These are phyloP conservation scores for Colletotrichum simmondsii DNA, from an alignment of 2,329 filamentous ascomycete genomes.

Conservation along the genomic window DNA sequence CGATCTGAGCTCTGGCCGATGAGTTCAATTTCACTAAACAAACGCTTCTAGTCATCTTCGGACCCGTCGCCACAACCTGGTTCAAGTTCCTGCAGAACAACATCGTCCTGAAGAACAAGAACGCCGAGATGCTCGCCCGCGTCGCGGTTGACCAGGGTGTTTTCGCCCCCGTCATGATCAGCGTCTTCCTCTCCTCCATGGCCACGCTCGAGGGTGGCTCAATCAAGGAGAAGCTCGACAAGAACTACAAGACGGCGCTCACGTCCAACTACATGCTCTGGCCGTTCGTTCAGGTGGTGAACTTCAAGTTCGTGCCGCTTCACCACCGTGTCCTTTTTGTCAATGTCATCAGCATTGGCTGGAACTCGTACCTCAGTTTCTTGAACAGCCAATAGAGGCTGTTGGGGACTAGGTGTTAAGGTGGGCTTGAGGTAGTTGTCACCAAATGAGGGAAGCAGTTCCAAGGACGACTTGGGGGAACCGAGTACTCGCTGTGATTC, in stretches of 20 bases:
- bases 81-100: slow-evolving; percentile 81
- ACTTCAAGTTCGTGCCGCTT: slow-evolving; percentile 88
- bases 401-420: background rate
- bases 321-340: slow-evolving; percentile 87
- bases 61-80: slow-evolving; percentile 88
- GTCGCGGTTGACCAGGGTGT: slow-evolving; percentile 84
- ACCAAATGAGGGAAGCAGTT: background rate
- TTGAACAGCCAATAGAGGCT: slow-evolving; percentile 61
- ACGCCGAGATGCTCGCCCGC: slow-evolving; percentile 80
- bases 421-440: background rate
- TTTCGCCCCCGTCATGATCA: slow-evolving; percentile 87
- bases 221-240: slow-evolving; percentile 74
- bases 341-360: slow-evolving; percentile 79
- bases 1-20: background rate
- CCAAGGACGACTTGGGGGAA: background rate
- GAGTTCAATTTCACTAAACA: background rate
- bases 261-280: slow-evolving; percentile 89
- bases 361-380: slow-evolving; percentile 74
- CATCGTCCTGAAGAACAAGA: slow-evolving; percentile 72
- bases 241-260: slow-evolving; percentile 77
- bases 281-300: slow-evolving; percentile 85
- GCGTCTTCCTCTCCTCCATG: slow-evolving; percentile 85
- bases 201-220: slow-evolving; percentile 78
- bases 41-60: slow-evolving; percentile 74
- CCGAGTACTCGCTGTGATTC: background rate